Evolutionary conservation across 1,284 basidiomycete species (phyloP).

Genomic region (Irpex sp.): DNA sequence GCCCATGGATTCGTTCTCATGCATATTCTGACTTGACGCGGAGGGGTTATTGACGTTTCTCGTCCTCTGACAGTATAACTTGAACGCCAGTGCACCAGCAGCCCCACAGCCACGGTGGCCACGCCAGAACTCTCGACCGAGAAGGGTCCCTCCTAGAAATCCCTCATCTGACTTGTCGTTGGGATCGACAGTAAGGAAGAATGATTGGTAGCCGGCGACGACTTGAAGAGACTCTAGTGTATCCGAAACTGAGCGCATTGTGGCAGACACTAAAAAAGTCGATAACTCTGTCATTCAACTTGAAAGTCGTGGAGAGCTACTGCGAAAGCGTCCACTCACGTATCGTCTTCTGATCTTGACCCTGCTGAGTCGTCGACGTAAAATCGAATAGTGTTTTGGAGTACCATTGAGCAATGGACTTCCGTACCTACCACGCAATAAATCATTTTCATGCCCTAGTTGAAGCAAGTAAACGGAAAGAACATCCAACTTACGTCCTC

Average conservation of each 20-base stretch:
- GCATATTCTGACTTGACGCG: neutral
- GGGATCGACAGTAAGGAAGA: slow-evolving; percentile 58
- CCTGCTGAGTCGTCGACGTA: neutral
- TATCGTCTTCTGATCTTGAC: neutral
- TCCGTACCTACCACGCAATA: slow-evolving; percentile 38
- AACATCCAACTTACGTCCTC: slow-evolving; percentile 45
- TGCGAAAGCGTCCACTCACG: neutral
- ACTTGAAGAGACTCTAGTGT: slow-evolving; percentile 47
- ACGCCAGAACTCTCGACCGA: slow-evolving; percentile 63
- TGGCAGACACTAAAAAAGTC: slow-evolving; percentile 34
- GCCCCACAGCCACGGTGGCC: slow-evolving; percentile 54
- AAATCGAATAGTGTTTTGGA: neutral
- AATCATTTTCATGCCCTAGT: no score
- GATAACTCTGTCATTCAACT: neutral
- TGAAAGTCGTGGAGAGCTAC: neutral
- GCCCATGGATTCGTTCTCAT: neutral
- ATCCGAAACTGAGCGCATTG: slow-evolving; percentile 45
- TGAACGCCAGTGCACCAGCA: slow-evolving; percentile 53
- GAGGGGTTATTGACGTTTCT: neutral
- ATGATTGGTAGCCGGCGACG: slow-evolving; percentile 51
- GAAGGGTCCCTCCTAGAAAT: slow-evolving; percentile 57
- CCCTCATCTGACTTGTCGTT: slow-evolving; percentile 40
- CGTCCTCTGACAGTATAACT: slow-evolving; percentile 36
- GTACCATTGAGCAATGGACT: slow-evolving; percentile 47
- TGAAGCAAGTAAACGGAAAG: no score